Conservation (phyloP, 148 eudicot species). For the Arbutus unedo region DNA sequence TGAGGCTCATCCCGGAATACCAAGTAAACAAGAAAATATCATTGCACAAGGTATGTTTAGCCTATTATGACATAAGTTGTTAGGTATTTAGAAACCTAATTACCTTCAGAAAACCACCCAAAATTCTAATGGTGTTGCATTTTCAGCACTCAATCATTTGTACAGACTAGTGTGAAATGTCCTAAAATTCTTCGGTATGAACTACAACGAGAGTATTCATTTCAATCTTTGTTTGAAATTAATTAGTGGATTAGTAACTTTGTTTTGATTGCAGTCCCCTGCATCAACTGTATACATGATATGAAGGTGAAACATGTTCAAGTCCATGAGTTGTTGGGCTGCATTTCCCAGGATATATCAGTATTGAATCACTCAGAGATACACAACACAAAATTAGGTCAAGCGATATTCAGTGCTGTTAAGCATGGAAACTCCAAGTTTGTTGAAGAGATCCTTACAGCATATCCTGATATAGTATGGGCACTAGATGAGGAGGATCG, state of each 20-base stretch:
- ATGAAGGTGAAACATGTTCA: not conserved
- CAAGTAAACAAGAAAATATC: not conserved
- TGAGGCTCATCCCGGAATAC: not conserved
- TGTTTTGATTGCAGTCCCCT: constrained; percentile 8
- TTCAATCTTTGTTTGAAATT: not conserved
- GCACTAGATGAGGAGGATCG: not conserved
- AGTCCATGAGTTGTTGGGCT: not conserved
- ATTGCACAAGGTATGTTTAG: not conserved
- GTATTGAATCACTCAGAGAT: not conserved
- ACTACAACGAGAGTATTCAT: not conserved
- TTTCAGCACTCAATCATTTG: not conserved
- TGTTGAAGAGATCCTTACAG: constrained; percentile 10
- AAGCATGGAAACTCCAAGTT: constrained; percentile 6
- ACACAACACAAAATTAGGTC: not conserved
- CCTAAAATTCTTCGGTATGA: not conserved
- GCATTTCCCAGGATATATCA: not conserved
- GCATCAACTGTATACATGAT: not conserved
- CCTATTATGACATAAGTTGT: not conserved
- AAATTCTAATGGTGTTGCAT: not conserved
- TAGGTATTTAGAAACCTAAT: not conserved
- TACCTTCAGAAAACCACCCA: not conserved
- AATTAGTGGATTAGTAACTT: not conserved
- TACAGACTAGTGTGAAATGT: not conserved
- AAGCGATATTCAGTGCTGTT: not conserved
- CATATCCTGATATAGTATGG: constrained; percentile 20